phyloP scores from a whole-genome alignment of 2,329 filamentous ascomycete genomes.

The Lojkania enalia region DNA sequence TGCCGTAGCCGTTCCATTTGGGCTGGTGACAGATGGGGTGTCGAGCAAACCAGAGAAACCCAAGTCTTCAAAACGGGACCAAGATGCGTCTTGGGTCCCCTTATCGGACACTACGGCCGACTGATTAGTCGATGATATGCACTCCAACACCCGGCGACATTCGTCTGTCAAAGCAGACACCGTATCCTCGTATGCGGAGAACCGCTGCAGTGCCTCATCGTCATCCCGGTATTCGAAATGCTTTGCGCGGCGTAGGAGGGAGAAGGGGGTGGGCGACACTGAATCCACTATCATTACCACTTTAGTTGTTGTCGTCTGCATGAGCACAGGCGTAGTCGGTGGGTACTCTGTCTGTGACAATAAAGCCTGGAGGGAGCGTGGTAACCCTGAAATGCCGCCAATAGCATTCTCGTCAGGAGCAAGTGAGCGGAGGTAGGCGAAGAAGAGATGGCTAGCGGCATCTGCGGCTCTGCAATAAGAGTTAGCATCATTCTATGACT shows the following conservation, averaged over 20 bases:
- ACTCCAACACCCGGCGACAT: slow-evolving; percentile 84
- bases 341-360: slow-evolving; percentile 94
- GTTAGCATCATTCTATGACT: no score
- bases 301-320: slow-evolving; percentile 80
- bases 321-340: slow-evolving; percentile 72
- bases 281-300: slow-evolving; percentile 96
- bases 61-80: slow-evolving; percentile 95
- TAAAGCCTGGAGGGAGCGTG: slow-evolving; percentile 87
- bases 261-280: slow-evolving; percentile 92
- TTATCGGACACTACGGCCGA: slow-evolving; percentile 69
- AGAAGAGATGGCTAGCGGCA: slow-evolving; percentile 95
- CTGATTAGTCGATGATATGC: slow-evolving; percentile 87
- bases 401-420: slow-evolving; percentile 74
- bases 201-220: slow-evolving; percentile 80
- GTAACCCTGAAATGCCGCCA: slow-evolving; percentile 81
- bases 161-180: slow-evolving; percentile 88
- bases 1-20: slow-evolving; percentile 30
- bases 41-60: slow-evolving; percentile 80
- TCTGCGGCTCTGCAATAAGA: slow-evolving; percentile 77
- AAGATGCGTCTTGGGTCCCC: slow-evolving; percentile 71
- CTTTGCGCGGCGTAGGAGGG: slow-evolving; percentile 84
- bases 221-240: slow-evolving; percentile 95
- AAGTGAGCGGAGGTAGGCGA: slow-evolving; percentile 90
- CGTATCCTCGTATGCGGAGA: slow-evolving; percentile 87
- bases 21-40: slow-evolving; percentile 56